Base-by-base conservation (phyloP, 306 rosid species). In the Gastrolobium bilobum region DNA sequence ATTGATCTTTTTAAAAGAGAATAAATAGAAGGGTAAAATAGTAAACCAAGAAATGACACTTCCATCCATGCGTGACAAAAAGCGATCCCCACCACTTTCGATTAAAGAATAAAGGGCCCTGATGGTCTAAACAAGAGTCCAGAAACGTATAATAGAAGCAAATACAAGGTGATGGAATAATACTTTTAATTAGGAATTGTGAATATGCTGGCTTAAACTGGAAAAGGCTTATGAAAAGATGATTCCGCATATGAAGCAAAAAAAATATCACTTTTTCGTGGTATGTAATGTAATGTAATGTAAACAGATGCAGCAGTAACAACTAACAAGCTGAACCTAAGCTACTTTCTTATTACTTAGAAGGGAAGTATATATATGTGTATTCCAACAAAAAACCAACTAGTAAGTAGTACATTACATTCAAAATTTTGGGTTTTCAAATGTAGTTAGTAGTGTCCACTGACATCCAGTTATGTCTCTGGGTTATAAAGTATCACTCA, bases 41-140 rank as follows among this genome's bases (percentile, higher is more conserved):
- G 77, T 20, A 47, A 13, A 10, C 6, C 3, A 4, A 71, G 72
- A 81, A 40, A 38, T 79, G 82, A 82, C 54, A n/a, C 56, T 48
- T 86, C 51, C 63, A 70, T 46, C 58, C 63, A 70, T 46, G 89
- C 84, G 84, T 86, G 80, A 82, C 81, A 70, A 77, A 82, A 86
- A 82, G 86, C 84, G 3, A 82, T 73, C 73, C 82, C 82, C 79
- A 84, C 82, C 75, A 80, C 79, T 54, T 80, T 52, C 43, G 80
- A 65, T 43, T 59, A 66, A 68, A 67, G 77, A 43, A 35, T 40
- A 81, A 81, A 66, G 73, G 68, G 66, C 71, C 57, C 63, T 57
- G 67, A 39, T 44, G 67, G 71, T 62, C 51, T 38, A 47, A 34
- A 57, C 33, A 11, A 13, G 30, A 13, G 10, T 46, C 71, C 60